phyloP scores from a whole-genome alignment of 345 rosid genomes.

The Murraya koenigii region DNA sequence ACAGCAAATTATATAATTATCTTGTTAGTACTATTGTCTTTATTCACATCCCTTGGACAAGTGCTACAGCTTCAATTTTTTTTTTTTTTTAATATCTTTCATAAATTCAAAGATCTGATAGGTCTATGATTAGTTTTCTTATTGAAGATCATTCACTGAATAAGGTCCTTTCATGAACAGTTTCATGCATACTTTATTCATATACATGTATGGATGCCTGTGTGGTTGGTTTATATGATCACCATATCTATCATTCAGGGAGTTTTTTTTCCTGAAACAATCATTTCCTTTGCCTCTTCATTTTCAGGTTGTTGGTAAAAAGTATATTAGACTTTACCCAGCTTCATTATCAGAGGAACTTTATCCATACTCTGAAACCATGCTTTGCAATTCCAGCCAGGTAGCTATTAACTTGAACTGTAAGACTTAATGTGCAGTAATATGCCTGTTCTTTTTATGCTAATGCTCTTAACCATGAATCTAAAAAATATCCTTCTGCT shows the following conservation, averaged over 20 bases:
- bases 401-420: slow-evolving; percentile 31
- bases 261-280: neutral
- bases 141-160: neutral
- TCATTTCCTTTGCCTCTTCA: neutral
- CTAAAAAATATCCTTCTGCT: neutral
- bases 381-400: slow-evolving; percentile 95
- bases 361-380: slow-evolving; percentile 75
- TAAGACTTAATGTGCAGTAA: neutral
- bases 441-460: neutral
- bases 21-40: neutral
- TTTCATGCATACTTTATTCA: neutral
- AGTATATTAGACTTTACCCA: slow-evolving; percentile 82
- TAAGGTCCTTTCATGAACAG: neutral
- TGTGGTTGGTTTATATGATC: neutral
- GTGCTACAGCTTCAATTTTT: too few relatives aligned
- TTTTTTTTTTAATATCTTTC: neutral
- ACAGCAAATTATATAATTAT: neutral
- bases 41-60: neutral
- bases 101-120: neutral
- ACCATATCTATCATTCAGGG: neutral
- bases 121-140: neutral
- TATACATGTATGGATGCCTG: neutral
- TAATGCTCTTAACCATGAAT: neutral
- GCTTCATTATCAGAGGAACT: slow-evolving; percentile 73
- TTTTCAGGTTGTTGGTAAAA: slow-evolving; percentile 86